Evolutionary conservation across 306 rosid genomes (phyloP).

Genomic region (Vigna radiata): DNA sequence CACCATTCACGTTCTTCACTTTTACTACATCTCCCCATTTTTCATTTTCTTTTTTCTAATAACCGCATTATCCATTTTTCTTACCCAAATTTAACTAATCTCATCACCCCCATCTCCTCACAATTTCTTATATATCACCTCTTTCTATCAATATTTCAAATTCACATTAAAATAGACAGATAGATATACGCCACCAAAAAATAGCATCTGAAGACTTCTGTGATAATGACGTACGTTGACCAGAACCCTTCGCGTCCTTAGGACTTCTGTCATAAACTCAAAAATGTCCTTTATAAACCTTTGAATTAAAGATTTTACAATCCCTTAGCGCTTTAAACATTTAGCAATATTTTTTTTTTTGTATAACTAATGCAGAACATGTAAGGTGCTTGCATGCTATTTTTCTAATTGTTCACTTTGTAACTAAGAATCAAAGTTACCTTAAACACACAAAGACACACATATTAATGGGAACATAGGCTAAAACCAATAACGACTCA

Average conservation of each 20-base stretch:
- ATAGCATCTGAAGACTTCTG: not conserved
- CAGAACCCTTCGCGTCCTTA: not conserved
- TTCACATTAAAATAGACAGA: not conserved
- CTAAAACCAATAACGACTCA: too few relatives aligned
- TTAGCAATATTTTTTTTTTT: not conserved
- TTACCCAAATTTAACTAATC: constrained; percentile 41
- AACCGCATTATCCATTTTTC: constrained; percentile 31
- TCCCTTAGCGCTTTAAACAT: not conserved
- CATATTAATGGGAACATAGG: too few relatives aligned
- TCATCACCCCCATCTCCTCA: too few relatives aligned
- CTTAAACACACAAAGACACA: too few relatives aligned
- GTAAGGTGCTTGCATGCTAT: not conserved
- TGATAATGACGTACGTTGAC: not conserved
- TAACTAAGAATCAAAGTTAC: too few relatives aligned
- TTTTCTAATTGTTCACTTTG: not conserved
- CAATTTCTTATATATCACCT: not conserved
- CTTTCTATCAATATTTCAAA: not conserved
- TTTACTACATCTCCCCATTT: constrained; percentile 17
- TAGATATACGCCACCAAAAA: not conserved
- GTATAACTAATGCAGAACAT: not conserved
- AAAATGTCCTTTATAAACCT: not conserved
- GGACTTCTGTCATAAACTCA: too few relatives aligned
- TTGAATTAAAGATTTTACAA: not conserved
- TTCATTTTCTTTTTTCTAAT: not conserved
- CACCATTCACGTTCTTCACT: constrained; percentile 45